These are phyloP conservation scores for Verruconis gallopava DNA, from an alignment of 2,329 filamentous ascomycete species.

Conservation along the genomic window DNA sequence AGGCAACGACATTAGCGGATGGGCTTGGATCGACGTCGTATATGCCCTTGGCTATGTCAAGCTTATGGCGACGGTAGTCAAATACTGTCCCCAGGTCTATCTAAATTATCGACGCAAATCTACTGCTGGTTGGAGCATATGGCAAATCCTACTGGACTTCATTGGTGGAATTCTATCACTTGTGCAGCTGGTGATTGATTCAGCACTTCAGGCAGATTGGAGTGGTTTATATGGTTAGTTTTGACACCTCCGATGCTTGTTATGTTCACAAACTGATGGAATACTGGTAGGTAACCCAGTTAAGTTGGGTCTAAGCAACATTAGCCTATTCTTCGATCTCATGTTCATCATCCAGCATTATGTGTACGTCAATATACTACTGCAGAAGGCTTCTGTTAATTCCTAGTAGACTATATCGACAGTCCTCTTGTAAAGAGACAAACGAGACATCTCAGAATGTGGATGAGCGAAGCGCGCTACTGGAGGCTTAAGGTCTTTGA, in stretches of 20 bases:
- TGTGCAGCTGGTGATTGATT: conserved; percentile 71
- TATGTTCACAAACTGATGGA: neutral
- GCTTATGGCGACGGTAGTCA: conserved; percentile 73
- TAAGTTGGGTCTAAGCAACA: conserved; percentile 75
- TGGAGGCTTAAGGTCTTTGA: too few species aligned
- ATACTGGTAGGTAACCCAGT: conserved; percentile 56
- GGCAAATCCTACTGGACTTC: conserved; percentile 72
- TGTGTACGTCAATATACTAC: conserved; percentile 1
- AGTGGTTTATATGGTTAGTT: conserved; percentile 67
- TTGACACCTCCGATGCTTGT: neutral
- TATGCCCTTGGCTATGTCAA: conserved; percentile 77
- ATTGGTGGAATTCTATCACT: conserved; percentile 71
- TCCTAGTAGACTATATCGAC: too few species aligned
- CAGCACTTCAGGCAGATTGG: conserved; percentile 75
- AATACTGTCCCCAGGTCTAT: conserved; percentile 80
- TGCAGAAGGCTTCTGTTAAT: too few species aligned
- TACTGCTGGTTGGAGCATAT: conserved; percentile 79
- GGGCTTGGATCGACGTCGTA: conserved; percentile 55
- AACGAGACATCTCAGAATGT: too few species aligned
- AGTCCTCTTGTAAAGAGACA: too few species aligned
- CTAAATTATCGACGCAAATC: conserved; percentile 76
- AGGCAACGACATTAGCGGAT: conserved; percentile 35
- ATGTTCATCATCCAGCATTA: conserved; percentile 88
- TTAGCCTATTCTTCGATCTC: conserved; percentile 74
- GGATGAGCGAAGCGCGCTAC: too few species aligned